Base-by-base conservation (phyloP, 345 rosid species). In the Erucastrum elatum region DNA sequence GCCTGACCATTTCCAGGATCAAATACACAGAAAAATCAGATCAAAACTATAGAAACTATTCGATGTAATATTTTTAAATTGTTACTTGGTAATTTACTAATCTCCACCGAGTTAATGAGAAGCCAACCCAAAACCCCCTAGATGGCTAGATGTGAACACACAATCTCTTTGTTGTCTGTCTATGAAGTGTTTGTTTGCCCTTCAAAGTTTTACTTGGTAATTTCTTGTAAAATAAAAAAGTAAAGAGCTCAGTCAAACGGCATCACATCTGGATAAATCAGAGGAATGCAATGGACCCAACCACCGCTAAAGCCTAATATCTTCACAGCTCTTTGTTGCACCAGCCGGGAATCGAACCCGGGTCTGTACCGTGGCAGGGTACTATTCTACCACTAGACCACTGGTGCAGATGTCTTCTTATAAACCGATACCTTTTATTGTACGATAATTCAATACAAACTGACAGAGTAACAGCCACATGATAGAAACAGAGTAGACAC, bases 361-460 rank as follows among this genome's bases (percentile, higher is more conserved):
- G 93, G 91, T 85, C 89, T 83, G 86, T 85, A 90, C 90, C 86
- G 87, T 87, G 87, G 88, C 87, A 89, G 86, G 87, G 87, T 90
- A 86, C 90, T 90, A 87, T 87, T 89, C 90, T 89, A 90, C 91
- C 91, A 86, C 91, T 85, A 87, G 91, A 89, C 93, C 90, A 86
- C 89, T 85, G 93, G 96, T 84, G 91, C 88, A 66, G 0, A 0
- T 34, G 17, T 12, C 1, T 34, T 16, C 0, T 2, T 1, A 0
- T 4, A 1, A 4, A 34, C 11, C 0, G 0, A 1, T 0, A 2
- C 0, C 0, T 3, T 15, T 15, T 27, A 6, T 17, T 64, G 5
- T 0, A 6, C 13, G 1, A 10, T 26, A 4, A 0, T 6, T 6
- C 0, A 0, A 1, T 1, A 35, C 21, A 12, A 55, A 2, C 46